These are phyloP conservation scores for Leccinum disarticulatum DNA, from an alignment of 768 basidiomycete species.

Conservation along the genomic window DNA sequence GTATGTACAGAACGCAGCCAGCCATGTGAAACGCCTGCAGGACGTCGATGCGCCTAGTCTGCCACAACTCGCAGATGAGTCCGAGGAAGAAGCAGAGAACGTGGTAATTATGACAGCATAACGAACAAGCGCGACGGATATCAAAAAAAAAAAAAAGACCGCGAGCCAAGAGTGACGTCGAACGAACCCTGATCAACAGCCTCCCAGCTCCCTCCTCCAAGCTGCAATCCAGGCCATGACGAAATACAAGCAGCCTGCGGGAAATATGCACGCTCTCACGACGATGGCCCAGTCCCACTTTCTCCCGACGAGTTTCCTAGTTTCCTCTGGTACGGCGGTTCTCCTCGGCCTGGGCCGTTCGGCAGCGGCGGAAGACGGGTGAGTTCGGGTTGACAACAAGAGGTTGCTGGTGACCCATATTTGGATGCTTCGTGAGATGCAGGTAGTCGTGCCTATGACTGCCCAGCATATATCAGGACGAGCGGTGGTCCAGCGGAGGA, in stretches of 20 bases:
- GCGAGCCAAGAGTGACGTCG: neutral
- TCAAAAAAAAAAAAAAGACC: neutral
- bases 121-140: neutral
- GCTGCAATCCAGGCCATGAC: constrained; percentile 72
- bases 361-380: constrained; percentile 5
- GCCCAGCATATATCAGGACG: constrained; percentile 91
- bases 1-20: neutral
- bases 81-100: neutral
- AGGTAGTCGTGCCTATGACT: constrained; percentile 86
- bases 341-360: constrained; percentile 26
- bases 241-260: constrained; percentile 72
- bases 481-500: constrained; percentile 44
- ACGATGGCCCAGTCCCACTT: constrained; percentile 84
- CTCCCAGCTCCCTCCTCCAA: constrained; percentile 39
- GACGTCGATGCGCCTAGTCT: neutral
- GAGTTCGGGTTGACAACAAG: constrained; percentile 18
- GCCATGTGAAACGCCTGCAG: neutral
- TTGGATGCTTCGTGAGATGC: constrained; percentile 78
- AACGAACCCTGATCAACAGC: constrained; percentile 18
- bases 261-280: constrained; percentile 64
- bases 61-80: neutral
- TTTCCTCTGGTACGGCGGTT: constrained; percentile 15
- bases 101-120: neutral
- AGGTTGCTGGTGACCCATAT: constrained; percentile 97
- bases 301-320: constrained; percentile 43